These are phyloP conservation scores for Paramecium tetraurelia DNA, from an alignment of 73 alveolate genomes.

Conservation along the genomic window DNA sequence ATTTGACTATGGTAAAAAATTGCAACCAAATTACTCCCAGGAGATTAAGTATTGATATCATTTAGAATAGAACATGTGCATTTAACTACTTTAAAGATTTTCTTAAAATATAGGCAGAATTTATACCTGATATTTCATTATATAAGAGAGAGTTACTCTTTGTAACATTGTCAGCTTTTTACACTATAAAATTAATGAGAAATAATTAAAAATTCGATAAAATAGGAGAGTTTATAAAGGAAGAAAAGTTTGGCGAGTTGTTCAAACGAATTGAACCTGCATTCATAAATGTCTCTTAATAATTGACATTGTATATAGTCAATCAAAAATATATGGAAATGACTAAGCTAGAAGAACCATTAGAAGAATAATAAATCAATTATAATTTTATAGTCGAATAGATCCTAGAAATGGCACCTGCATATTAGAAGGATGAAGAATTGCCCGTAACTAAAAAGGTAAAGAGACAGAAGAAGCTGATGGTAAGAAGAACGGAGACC, in stretches of 20 bases:
- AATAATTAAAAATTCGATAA: not conserved
- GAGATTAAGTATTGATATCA: not conserved
- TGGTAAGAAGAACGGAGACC: not conserved
- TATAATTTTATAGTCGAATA: conserved; percentile 19
- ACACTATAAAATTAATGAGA: not conserved
- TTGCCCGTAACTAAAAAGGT: not conserved
- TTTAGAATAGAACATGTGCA: not conserved
- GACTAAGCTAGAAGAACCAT: not conserved
- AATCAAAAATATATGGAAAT: conserved; percentile 4
- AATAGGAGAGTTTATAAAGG: conserved; percentile 23
- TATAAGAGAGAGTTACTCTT: conserved; percentile 29
- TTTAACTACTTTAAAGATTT: conserved; percentile 28
- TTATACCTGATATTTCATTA: not conserved
- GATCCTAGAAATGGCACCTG: conserved; percentile 48
- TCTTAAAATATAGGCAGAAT: not conserved
- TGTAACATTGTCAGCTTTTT: not conserved
- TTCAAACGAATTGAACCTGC: not conserved
- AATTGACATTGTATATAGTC: not conserved
- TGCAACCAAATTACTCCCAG: not conserved
- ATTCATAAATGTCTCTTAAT: not conserved
- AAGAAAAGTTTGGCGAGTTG: not conserved
- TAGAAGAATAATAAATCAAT: not conserved
- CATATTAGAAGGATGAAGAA: conserved; percentile 33
- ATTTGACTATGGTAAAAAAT: conserved; percentile 24
- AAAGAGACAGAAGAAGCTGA: conserved; percentile 13